Evolutionary conservation across 2,329 filamentous ascomycete genomes (phyloP), one percentile per base, ranked within the genome.

Genomic region (Pseudogymnoascus sp.): DNA sequence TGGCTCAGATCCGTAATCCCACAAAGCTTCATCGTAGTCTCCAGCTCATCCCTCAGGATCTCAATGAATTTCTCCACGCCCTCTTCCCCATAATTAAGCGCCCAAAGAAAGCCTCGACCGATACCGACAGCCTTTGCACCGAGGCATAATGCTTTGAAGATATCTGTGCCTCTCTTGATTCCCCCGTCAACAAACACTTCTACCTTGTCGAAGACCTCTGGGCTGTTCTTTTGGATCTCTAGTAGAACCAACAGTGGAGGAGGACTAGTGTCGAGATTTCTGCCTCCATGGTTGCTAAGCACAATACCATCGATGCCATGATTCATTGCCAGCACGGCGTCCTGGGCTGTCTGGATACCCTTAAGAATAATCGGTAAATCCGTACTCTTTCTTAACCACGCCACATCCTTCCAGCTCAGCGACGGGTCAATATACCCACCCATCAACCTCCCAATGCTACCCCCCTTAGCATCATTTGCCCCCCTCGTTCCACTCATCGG

Each of bases 201-300:
- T 70, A 88, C 76, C 60, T 73, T 72, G 26, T 80, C 77, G 59
- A 88, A 84, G 0, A 89, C 77, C 61, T 82, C 76, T 0, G 85
- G 85, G 41, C 81, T 84, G 64, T 80, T 81, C 65, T 79, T 78
- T 62, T 84, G 84, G 64, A 89, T 76, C 72, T 89, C 85, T 0
- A 89, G 72, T 3, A 89, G 69, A 0, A 84, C 78, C 35, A 87
- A 70, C 31, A 89, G 76, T 0, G 81, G 78, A 0, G 85, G 75
- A 2, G 81, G 78, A 0, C 77, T 75, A 66, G 69, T 82, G 62
- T 83, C 80, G 1, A 79, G 68, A 59, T 74, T 78, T 39, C 87
- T 73, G 0, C 87, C 87, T 1, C 87, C 88, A 70, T 91, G 88
- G 66, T 91, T 91, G 11, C 80, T 83, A 1, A 90, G 76, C 1